These are phyloP conservation scores for Xylaria grammica DNA, from an alignment of 495 filamentous ascomycete species.

Conservation along the genomic window DNA sequence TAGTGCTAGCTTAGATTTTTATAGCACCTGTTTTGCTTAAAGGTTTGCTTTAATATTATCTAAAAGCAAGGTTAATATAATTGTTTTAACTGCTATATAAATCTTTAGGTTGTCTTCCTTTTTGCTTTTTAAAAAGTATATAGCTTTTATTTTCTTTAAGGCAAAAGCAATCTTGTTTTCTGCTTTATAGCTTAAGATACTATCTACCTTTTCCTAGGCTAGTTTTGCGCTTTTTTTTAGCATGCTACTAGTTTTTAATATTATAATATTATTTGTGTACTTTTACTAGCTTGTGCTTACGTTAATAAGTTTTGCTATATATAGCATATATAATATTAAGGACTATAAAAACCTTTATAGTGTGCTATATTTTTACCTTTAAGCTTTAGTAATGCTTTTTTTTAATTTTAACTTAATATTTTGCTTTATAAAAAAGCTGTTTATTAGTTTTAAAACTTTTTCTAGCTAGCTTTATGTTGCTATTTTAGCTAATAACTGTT, in stretches of 20 bases:
- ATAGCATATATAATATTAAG: background rate
- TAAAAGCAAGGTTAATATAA: background rate
- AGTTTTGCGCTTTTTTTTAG: background rate
- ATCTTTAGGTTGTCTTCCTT: background rate
- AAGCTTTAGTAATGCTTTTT: background rate
- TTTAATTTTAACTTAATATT: background rate
- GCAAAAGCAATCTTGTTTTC: constrained; percentile 3
- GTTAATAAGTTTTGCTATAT: constrained; percentile 9
- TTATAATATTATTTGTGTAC: constrained; percentile 3
- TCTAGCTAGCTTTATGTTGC: no score
- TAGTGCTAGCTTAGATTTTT: background rate
- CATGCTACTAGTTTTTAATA: background rate
- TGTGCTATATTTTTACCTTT: background rate
- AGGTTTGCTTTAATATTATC: background rate
- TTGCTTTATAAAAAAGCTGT: background rate
- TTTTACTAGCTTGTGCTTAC: background rate
- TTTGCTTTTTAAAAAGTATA: background rate
- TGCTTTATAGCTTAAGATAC: background rate
- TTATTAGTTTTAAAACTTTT: background rate
- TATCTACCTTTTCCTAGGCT: background rate
- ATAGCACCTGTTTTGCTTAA: background rate
- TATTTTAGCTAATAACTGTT: background rate
- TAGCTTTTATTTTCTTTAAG: constrained; percentile 4
- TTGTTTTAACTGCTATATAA: background rate
- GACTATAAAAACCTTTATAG: background rate